Percentiles rank a stretch among this genome's conserved stretches.
phyloP scores from a whole-genome alignment of 371 early-diverging fungal species.

The Lichtheimia ornata region DNA sequence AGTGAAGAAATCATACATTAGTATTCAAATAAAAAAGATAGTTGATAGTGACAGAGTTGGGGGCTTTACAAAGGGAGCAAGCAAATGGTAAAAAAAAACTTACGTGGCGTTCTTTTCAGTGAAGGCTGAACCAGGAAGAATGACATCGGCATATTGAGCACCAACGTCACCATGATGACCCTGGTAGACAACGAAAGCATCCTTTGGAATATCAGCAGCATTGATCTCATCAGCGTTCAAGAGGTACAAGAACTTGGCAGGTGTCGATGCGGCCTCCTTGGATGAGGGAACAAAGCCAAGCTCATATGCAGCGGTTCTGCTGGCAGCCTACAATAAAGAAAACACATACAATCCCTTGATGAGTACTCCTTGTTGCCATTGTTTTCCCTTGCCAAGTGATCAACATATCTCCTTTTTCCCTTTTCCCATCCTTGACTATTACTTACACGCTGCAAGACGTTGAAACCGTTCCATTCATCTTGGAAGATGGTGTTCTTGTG shows the following conservation, averaged over 20 bases:
- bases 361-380: not conserved
- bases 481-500: constrained; percentile 72
- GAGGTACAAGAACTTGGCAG: constrained; percentile 85
- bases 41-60: not conserved
- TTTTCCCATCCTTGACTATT: not conserved
- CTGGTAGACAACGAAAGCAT: constrained; percentile 97
- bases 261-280: constrained; percentile 35
- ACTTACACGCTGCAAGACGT: constrained; percentile 85
- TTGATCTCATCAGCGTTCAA: constrained; percentile 90
- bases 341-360: not conserved
- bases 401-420: not conserved
- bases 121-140: constrained; percentile 95
- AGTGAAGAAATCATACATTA: not conserved
- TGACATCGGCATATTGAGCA: constrained; percentile 93
- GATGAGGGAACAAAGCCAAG: constrained; percentile 80
- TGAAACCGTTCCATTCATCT: constrained; percentile 88
- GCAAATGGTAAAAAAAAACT: constrained; percentile 6
- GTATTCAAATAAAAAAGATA: not conserved
- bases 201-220: constrained; percentile 76
- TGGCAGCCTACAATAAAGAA: constrained; percentile 63
- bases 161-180: constrained; percentile 98
- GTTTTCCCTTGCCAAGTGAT: not conserved
- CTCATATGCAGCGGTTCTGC: constrained; percentile 89
- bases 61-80: too few relatives aligned
- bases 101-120: constrained; percentile 96